These are phyloP conservation scores for Penstemon eatonii DNA, from an alignment of 257 asterid species.

Conservation along the genomic window DNA sequence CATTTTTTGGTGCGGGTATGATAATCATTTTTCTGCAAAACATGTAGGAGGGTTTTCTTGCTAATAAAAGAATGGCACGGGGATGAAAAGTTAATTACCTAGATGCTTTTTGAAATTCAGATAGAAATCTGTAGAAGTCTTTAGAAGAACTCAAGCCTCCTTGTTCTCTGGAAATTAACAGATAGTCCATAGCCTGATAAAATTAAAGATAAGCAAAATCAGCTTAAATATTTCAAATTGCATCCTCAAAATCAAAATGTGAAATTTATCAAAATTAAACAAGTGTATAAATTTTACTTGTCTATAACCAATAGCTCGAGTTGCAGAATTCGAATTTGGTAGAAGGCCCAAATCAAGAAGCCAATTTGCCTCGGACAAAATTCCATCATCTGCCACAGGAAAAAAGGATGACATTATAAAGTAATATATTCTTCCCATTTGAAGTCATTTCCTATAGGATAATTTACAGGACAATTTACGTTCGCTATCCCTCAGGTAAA, in stretches of 20 bases:
- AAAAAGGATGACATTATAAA: constrained; percentile 13
- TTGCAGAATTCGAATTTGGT: constrained; percentile 86
- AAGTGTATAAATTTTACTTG: constrained; percentile 54
- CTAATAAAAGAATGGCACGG: no score
- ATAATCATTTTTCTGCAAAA: no score
- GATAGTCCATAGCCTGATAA: constrained; percentile 86
- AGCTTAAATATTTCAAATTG: constrained; percentile 12
- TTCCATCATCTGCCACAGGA: constrained; percentile 57
- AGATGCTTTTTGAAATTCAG: constrained; percentile 81
- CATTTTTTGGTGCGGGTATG: no score
- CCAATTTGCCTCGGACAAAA: constrained; percentile 83
- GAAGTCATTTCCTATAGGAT: constrained; percentile 15
- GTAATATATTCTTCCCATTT: background rate
- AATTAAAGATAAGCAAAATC: constrained; percentile 18
- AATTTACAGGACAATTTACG: background rate
- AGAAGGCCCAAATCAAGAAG: constrained; percentile 87
- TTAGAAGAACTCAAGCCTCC: constrained; percentile 67
- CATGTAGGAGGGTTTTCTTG: no score
- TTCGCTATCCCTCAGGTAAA: no score
- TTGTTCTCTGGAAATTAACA: constrained; percentile 64
- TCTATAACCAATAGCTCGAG: constrained; percentile 96
- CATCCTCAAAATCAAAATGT: constrained; percentile 16
- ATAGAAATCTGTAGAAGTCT: constrained; percentile 59
- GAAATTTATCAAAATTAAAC: constrained; percentile 19
- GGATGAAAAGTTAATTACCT: constrained; percentile 39